These are phyloP conservation scores for Mycena metata DNA, from an alignment of 768 basidiomycete genomes.

Conservation along the genomic window DNA sequence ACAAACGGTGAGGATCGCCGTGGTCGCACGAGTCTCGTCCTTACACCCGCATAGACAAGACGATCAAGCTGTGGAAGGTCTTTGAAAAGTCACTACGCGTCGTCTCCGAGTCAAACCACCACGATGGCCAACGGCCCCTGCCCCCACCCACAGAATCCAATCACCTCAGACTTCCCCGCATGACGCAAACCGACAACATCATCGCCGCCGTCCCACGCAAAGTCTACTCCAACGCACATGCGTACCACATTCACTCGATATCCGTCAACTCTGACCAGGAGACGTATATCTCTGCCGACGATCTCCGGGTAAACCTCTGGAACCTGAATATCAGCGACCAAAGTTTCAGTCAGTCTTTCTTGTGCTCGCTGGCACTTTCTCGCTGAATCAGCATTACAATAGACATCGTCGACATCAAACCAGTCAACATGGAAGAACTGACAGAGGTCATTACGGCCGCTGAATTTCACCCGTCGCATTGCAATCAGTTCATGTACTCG, in stretches of 20 bases:
- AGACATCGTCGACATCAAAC: conserved; percentile 99
- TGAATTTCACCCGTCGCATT: conserved; percentile 97
- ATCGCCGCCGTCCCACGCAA: conserved; percentile 98
- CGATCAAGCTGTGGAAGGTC: conserved; percentile 99
- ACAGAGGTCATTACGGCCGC: conserved; percentile 99
- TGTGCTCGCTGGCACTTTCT: conserved; percentile 8
- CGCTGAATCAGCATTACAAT: conserved; percentile 12
- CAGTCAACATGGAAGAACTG: conserved; percentile 99
- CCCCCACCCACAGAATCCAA: conserved; percentile 69
- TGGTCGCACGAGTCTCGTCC: conserved; percentile 17
- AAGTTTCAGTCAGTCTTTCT: conserved; percentile 88
- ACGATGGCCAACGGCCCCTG: conserved; percentile 80
- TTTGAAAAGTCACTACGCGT: conserved; percentile 97
- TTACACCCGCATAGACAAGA: conserved; percentile 81
- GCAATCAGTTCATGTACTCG: conserved; percentile 99
- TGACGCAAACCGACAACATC: conserved; percentile 96
- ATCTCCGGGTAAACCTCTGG: conserved; percentile 97
- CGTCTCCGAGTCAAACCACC: conserved; percentile 96
- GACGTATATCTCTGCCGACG: conserved; percentile 99
- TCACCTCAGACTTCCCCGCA: conserved; percentile 89
- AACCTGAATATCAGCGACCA: conserved; percentile 98
- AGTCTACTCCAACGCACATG: conserved; percentile 99
- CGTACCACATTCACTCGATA: conserved; percentile 99
- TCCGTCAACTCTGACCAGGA: conserved; percentile 99
- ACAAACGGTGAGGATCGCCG: conserved; percentile 83